Evolutionary conservation across 768 basidiomycete genomes (phyloP).

Genomic region (Suillus bovinus): DNA sequence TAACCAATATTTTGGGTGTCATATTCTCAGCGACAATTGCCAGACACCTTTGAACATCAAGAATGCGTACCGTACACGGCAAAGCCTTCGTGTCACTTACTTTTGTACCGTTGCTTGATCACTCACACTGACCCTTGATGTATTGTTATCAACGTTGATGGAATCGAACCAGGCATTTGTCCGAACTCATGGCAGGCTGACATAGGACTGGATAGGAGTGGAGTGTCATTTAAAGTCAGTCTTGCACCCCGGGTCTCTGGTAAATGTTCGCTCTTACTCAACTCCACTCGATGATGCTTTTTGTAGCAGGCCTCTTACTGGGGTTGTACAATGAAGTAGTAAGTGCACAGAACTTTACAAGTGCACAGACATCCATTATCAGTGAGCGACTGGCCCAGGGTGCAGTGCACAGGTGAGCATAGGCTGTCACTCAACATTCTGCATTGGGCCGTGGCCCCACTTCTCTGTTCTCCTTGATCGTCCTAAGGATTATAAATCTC

Average conservation of each 20-base stretch:
- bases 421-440: neutral
- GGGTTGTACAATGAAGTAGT: constrained; percentile 4
- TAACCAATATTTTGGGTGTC: no score
- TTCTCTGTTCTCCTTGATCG: neutral
- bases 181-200: neutral
- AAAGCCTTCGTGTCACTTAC: neutral
- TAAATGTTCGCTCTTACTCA: neutral
- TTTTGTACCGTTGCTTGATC: no score
- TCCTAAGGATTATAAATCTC: neutral
- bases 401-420: constrained; percentile 42
- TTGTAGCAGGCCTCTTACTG: constrained; percentile 10
- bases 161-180: neutral
- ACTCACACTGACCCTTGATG: neutral
- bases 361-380: constrained; percentile 37
- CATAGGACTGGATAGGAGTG: neutral
- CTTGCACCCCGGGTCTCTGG: neutral
- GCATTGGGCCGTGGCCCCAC: neutral
- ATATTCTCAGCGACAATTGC: no score
- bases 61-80: no score
- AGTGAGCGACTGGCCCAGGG: constrained; percentile 39
- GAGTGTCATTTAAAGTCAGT: constrained; percentile 10
- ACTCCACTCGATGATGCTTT: neutral
- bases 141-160: neutral
- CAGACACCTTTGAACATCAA: no score
- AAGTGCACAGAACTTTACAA: constrained; percentile 37